phyloP scores from a whole-genome alignment of 1,139 yeast species.

The Yamadazyma blattariae region DNA sequence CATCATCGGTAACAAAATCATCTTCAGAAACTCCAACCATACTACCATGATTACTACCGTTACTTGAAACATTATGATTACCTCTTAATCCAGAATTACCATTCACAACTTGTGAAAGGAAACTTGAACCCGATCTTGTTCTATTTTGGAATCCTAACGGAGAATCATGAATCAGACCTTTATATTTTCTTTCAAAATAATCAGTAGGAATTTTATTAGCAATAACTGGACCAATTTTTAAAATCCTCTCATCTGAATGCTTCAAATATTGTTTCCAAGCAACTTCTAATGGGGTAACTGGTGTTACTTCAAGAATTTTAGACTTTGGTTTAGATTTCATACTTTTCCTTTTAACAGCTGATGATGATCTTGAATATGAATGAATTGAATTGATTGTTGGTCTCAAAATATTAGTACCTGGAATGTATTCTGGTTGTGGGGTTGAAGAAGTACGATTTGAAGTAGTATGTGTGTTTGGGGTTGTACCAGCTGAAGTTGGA shows the following conservation, averaged over 20 bases:
- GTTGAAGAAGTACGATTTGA: slow-evolving; percentile 1
- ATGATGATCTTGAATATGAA: slow-evolving; percentile 25
- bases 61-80: too few relatives aligned
- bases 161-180: slow-evolving; percentile 58
- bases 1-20: slow-evolving; percentile 9
- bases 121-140: slow-evolving; percentile 23
- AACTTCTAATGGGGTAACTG: slow-evolving; percentile 58
- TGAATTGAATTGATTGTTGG: slow-evolving; percentile 47
- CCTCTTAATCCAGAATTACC: slow-evolving; percentile 35
- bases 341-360: slow-evolving; percentile 13
- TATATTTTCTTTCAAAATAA: slow-evolving; percentile 52
- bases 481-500: too few relatives aligned
- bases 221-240: slow-evolving; percentile 58
- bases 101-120: slow-evolving; percentile 57
- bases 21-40: slow-evolving; percentile 8
- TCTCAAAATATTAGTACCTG: slow-evolving; percentile 57
- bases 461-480: background rate
- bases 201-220: slow-evolving; percentile 40
- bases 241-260: slow-evolving; percentile 66
- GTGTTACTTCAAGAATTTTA: slow-evolving; percentile 45
- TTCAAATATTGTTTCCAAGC: slow-evolving; percentile 64
- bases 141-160: slow-evolving; percentile 45
- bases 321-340: slow-evolving; percentile 20
- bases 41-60: background rate
- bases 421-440: slow-evolving; percentile 38